A percentile compares a stretch with the other conserved stretches of the same genome.
Evolutionary conservation across 176 grass and related monocot species (phyloP).

Genomic region (Cenchrus fungigraminus): DNA sequence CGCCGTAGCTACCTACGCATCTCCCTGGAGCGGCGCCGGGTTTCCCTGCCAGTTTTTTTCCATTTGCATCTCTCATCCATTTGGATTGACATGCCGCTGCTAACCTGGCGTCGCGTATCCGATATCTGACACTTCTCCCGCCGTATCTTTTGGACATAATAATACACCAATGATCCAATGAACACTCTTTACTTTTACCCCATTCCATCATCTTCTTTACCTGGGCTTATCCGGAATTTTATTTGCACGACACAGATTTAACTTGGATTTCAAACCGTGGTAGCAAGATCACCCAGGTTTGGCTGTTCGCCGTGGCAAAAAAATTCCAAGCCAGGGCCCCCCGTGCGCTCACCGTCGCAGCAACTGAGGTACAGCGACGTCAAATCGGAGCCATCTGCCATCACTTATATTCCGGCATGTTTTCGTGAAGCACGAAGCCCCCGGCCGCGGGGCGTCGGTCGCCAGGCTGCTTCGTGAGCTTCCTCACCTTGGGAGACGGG

Average conservation of each 20-base stretch:
- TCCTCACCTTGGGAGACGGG: background rate
- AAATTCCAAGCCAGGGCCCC: background rate
- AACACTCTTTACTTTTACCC: background rate
- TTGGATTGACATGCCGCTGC: background rate
- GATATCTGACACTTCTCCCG: background rate
- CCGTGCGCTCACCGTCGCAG: background rate
- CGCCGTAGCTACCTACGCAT: background rate
- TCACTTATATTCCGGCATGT: background rate
- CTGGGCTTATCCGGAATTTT: background rate
- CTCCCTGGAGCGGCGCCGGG: background rate
- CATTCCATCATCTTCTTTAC: background rate
- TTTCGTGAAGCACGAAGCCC: constrained; percentile 35
- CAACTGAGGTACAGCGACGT: background rate
- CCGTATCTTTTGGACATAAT: background rate
- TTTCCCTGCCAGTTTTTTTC: background rate
- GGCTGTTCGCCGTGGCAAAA: background rate
- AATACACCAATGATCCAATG: background rate
- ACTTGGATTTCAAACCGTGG: background rate
- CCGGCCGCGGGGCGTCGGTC: background rate
- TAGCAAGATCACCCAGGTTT: background rate
- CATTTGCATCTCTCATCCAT: background rate
- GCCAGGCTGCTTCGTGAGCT: background rate
- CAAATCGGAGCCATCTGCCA: background rate
- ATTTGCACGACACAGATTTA: background rate
- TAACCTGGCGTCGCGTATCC: background rate